Base-by-base conservation (phyloP, 441 rosid species). In the Capsella rubella region DNA sequence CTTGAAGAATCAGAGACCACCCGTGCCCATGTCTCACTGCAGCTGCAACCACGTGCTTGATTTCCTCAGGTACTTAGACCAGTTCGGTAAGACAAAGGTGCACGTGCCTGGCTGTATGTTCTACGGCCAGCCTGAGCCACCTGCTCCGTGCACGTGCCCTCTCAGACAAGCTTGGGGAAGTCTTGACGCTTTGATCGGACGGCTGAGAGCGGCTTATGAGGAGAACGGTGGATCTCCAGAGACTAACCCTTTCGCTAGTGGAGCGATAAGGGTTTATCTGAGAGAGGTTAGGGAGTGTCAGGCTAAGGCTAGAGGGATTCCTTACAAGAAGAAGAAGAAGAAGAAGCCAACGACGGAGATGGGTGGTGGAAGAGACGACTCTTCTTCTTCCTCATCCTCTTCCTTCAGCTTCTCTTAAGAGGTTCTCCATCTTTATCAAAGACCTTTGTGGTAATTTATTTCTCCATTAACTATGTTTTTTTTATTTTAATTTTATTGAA, bases 121-220 rank as follows among this genome's bases (percentile, higher is more conserved):
- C 73, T 89, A 80, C 29, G 94, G 94, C 1, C 91, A 87, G 73
- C 94, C 91, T 5, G 94, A 85, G 71, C 94, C 94, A 3, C 94
- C 94, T 6, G 90, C 91, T 42, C 90, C 91, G 14, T 89, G 94
- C 73, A 86, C 90, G 7, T 89, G 94, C 57, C 94, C 94, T 1
- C 81, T 89, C 4, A 81, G 87, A 57, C 94, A 89, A 75, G 94
- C 94, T 49, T 89, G 94, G 94, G 94, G 94, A 21, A 87, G 91
- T 69, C 89, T 89, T 4, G 94, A 89, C 72, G 94, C 94, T 25
- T 87, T 89, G 79, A 89, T 89, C 53, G 93, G 93, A 29, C 77
- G 93, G 75, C 87, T 88, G n/a, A 77, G 91, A 64, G 94, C 94
- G 1, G 91, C 94, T 10, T 87, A 89, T 35, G 94, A 89, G 62